A percentile compares a stretch with the other conserved stretches of the same genome.
These are phyloP conservation scores for Stereocaulon alpinum DNA, from an alignment of 495 filamentous ascomycete genomes.

Conservation along the genomic window DNA sequence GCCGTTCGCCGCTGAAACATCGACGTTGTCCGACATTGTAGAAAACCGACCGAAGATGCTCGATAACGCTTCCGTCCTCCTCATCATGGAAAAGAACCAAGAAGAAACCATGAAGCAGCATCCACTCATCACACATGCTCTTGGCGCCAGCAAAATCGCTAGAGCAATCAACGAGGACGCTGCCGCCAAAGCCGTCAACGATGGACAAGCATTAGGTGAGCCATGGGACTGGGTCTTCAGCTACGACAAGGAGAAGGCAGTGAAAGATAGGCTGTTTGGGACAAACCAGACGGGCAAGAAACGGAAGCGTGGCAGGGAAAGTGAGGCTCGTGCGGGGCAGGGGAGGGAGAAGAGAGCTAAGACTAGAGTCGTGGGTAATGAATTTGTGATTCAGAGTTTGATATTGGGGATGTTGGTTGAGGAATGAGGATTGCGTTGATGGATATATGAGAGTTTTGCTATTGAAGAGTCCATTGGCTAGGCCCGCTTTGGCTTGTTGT, in stretches of 20 bases:
- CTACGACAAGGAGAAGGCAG: conserved; percentile 47
- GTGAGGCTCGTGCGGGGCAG: conserved; percentile 22
- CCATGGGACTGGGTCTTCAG: conserved; percentile 78
- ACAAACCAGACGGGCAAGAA: conserved; percentile 30
- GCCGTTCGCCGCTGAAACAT: conserved; percentile 46
- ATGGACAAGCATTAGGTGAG: conserved; percentile 31
- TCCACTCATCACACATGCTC: conserved; percentile 64
- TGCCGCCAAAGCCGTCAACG: conserved; percentile 45
- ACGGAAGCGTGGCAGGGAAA: conserved; percentile 38
- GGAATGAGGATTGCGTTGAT: conserved; percentile 28
- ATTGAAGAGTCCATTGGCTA: no score
- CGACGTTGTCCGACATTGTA: conserved; percentile 47
- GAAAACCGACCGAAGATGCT: conserved; percentile 50
- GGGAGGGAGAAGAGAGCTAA: conserved; percentile 31
- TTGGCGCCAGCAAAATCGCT: conserved; percentile 59
- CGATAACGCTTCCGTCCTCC: conserved; percentile 54
- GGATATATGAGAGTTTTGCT: no score
- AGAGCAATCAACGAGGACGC: conserved; percentile 55
- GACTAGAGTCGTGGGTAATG: conserved; percentile 64
- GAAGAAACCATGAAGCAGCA: conserved; percentile 48
- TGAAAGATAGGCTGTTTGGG: conserved; percentile 37
- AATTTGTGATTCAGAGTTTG: conserved; percentile 85
- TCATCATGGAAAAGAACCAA: conserved; percentile 62
- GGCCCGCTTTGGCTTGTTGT: no score
- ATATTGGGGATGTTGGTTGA: conserved; percentile 75